Conservation (phyloP, 83 land plant species). For the Picea engelmannii region DNA sequence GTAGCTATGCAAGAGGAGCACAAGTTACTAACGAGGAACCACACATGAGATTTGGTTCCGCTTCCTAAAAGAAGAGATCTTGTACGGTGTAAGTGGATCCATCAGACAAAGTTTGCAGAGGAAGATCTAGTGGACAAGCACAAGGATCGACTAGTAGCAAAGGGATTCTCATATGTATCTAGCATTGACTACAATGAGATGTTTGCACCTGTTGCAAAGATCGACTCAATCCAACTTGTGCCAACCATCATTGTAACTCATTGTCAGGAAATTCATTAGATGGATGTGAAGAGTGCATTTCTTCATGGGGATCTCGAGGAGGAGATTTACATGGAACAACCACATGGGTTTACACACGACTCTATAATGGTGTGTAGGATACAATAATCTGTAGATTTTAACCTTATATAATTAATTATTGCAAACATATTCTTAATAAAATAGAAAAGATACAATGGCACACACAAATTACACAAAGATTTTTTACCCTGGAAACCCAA, state of each 20-base stretch:
- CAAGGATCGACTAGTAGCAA: neutral
- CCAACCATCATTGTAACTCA: neutral
- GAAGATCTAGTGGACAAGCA: neutral
- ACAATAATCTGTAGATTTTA: no score
- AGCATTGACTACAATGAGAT: neutral
- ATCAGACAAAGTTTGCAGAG: neutral
- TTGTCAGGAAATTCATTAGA: neutral
- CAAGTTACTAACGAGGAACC: neutral
- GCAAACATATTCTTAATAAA: no score
- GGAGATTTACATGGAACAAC: no score
- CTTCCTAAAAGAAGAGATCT: neutral
- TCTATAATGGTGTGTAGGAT: no score
- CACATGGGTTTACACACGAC: no score
- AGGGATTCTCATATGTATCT: neutral
- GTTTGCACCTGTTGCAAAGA: neutral
- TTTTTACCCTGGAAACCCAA: no score
- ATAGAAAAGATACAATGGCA: no score
- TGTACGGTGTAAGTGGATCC: neutral
- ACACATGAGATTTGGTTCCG: neutral
- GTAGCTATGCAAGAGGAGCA: neutral
- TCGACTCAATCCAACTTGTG: neutral
- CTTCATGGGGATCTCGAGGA: no score
- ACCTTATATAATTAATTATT: no score
- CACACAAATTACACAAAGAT: no score
- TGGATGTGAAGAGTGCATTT: neutral